A percentile compares a stretch with the other conserved stretches of the same genome.
Evolutionary conservation across 768 basidiomycete species (phyloP).

Genomic region (Sporobolomyces roseus): DNA sequence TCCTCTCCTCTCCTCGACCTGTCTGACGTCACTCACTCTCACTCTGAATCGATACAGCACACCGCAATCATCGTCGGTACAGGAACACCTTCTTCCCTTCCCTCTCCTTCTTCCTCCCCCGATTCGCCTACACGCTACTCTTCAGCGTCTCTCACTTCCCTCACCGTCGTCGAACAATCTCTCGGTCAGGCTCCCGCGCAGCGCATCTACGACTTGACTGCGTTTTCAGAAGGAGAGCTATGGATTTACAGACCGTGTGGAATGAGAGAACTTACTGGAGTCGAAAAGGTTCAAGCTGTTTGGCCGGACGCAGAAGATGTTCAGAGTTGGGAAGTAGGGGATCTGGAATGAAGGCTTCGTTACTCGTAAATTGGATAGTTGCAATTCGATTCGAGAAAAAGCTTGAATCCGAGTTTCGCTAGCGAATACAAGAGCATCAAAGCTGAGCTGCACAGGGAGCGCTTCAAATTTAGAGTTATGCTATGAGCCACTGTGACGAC

Average conservation of each 20-base stretch:
- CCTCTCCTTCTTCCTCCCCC: conserved; percentile 45
- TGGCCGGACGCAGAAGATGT: conserved; percentile 24
- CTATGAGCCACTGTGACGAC: no score
- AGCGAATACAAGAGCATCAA: no score
- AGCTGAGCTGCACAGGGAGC: no score
- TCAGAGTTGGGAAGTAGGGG: conserved; percentile 25
- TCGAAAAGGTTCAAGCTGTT: conserved; percentile 29
- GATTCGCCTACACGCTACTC: conserved; percentile 46
- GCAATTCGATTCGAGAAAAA: no score
- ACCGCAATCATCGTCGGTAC: conserved; percentile 57
- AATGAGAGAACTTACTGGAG: conserved; percentile 31
- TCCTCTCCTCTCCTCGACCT: neutral
- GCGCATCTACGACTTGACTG: conserved; percentile 53
- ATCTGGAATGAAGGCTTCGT: conserved; percentile 22
- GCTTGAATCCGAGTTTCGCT: no score
- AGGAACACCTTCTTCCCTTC: conserved; percentile 45
- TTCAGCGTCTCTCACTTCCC: conserved; percentile 52
- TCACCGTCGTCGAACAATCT: conserved; percentile 60
- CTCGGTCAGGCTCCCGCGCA: conserved; percentile 52
- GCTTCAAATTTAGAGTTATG: no score
- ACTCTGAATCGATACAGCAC: conserved; percentile 46
- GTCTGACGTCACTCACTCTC: neutral
- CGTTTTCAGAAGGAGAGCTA: conserved; percentile 56
- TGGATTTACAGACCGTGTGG: conserved; percentile 59
- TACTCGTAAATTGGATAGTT: no score